A percentile compares a stretch with the other conserved stretches of the same genome.
These are phyloP conservation scores for Luffa aegyptiaca DNA, from an alignment of 306 rosid species.

Conservation along the genomic window DNA sequence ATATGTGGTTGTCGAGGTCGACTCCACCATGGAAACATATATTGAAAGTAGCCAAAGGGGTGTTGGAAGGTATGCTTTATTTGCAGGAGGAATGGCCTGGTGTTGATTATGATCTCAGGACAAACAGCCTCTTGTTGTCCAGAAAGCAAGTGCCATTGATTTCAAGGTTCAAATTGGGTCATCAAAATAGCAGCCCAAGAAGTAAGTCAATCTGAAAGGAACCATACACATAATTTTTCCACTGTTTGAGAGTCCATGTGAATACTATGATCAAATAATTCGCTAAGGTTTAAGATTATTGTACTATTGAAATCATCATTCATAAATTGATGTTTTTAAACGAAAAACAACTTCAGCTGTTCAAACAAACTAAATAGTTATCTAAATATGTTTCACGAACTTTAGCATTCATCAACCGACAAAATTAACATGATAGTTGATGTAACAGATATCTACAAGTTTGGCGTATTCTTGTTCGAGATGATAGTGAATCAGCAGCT, in stretches of 20 bases:
- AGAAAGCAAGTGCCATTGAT: constrained; percentile 34
- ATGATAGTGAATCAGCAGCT: constrained; percentile 22
- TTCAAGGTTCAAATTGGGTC: constrained; percentile 55
- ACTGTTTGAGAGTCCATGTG: not conserved
- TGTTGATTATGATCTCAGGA: constrained; percentile 52
- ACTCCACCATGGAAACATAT: constrained; percentile 46
- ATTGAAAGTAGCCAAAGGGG: constrained; percentile 42
- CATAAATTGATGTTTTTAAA: not conserved
- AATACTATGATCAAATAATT: not conserved
- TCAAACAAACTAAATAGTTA: not conserved
- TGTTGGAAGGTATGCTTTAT: constrained; percentile 44
- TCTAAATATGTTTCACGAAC: not conserved
- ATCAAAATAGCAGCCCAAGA: constrained; percentile 19
- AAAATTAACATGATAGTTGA: not conserved
- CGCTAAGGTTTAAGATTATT: not conserved
- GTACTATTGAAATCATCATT: not conserved
- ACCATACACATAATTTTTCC: not conserved
- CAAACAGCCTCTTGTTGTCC: constrained; percentile 39
- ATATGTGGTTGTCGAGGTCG: constrained; percentile 39
- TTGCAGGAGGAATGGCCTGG: constrained; percentile 55
- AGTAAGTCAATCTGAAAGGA: constrained; percentile 27
- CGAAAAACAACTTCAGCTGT: not conserved
- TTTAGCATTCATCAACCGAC: not conserved
- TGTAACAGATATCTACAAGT: constrained; percentile 34
- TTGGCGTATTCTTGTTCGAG: constrained; percentile 49